Percentiles rank a stretch among this genome's conserved stretches.
These are phyloP conservation scores for Breynia disticha DNA, from an alignment of 441 rosid genomes.

Conservation along the genomic window DNA sequence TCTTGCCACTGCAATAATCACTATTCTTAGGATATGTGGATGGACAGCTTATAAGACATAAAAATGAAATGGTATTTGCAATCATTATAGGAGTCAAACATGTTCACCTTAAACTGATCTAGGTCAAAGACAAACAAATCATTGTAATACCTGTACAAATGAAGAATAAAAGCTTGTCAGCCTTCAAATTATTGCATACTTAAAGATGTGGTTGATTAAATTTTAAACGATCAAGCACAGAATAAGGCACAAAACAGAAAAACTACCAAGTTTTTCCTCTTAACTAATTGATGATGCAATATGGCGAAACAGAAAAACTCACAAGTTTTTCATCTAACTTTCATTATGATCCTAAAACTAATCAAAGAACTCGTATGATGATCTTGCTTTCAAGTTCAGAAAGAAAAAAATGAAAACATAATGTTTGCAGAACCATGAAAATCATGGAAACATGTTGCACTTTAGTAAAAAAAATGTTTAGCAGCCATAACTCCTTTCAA, in stretches of 20 bases:
- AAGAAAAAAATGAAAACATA: no score
- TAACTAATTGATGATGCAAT: no score
- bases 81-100: conserved; percentile 7
- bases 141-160: conserved; percentile 62
- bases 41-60: conserved; percentile 5
- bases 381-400: no score
- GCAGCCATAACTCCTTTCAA: no score
- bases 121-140: conserved; percentile 79
- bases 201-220: background rate
- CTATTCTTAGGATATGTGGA: conserved; percentile 11
- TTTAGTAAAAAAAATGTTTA: no score
- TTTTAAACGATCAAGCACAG: conserved; percentile 1
- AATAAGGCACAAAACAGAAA: background rate
- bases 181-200: conserved; percentile 3
- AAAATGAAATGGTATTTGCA: conserved; percentile 4
- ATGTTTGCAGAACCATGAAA: no score
- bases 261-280: no score
- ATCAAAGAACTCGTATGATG: no score
- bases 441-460: no score
- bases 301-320: no score
- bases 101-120: conserved; percentile 78
- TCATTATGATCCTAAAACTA: no score
- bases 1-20: conserved; percentile 81
- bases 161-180: conserved; percentile 12
- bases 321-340: no score